Evolutionary conservation across 2,329 filamentous ascomycete genomes (phyloP).

Genomic region (Talaromyces funiculosus): DNA sequence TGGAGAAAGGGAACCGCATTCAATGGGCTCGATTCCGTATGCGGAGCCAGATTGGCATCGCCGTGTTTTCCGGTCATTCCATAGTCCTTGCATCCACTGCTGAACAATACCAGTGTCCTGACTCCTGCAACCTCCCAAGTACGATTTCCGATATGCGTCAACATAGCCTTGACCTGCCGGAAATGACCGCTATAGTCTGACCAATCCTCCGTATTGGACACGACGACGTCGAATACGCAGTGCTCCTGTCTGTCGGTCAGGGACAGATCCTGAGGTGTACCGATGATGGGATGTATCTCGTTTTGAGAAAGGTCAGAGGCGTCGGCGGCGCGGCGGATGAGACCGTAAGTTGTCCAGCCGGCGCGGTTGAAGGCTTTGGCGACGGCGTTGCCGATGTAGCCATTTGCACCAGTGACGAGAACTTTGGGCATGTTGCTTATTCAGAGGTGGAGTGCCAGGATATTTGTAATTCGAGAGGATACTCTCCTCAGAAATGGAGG

Average conservation of each 20-base stretch:
- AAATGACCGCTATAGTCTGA: slow-evolving; percentile 12
- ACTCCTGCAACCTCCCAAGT: not conserved
- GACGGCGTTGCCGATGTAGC: slow-evolving; percentile 13
- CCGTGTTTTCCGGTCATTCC: slow-evolving; percentile 8
- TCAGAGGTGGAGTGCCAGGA: no score
- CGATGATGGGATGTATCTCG: slow-evolving; percentile 10
- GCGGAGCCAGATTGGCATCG: slow-evolving; percentile 1
- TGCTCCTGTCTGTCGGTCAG: not conserved
- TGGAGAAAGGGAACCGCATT: slow-evolving; percentile 3
- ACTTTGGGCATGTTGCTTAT: slow-evolving; percentile 1
- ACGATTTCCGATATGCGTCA: slow-evolving; percentile 2
- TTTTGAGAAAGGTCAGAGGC: slow-evolving; percentile 12
- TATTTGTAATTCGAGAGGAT: not conserved
- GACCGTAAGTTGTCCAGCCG: slow-evolving; percentile 13
- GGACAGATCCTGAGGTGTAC: not conserved
- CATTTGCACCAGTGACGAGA: slow-evolving; percentile 11
- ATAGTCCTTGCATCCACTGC: slow-evolving; percentile 13
- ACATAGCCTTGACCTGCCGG: slow-evolving; percentile 1
- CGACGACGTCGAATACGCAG: slow-evolving; percentile 6
- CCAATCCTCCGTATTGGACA: slow-evolving; percentile 14
- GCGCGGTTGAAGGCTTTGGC: slow-evolving; percentile 12
- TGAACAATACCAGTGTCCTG: slow-evolving; percentile 7
- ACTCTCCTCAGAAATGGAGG: not conserved
- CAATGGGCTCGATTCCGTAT: slow-evolving; percentile 8
- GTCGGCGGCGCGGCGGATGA: slow-evolving; percentile 12